Conservation (phyloP, 768 basidiomycete species). For the Pleurotus sapidus region DNA sequence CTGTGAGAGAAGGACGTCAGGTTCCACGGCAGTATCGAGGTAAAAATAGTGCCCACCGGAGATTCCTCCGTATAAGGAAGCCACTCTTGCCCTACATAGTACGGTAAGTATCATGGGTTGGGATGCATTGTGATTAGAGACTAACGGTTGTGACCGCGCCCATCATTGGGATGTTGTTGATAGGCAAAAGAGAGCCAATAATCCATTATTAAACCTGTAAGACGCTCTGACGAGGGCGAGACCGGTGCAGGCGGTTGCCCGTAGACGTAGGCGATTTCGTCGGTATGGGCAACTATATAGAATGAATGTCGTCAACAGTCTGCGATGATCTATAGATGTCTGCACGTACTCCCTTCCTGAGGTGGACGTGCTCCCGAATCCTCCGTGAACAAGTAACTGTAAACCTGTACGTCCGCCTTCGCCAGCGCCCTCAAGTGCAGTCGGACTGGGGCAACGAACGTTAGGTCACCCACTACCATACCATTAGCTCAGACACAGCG, state of each 20-base stretch:
- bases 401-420: background rate
- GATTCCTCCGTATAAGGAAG: background rate
- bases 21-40: background rate
- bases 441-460: background rate
- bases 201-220: conserved; percentile 35
- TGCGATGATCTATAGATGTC: no score
- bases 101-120: background rate
- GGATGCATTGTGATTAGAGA: background rate
- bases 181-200: conserved; percentile 47
- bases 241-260: background rate
- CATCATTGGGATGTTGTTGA: conserved; percentile 40
- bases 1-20: conserved; percentile 7
- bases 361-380: no score
- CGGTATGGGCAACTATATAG: background rate
- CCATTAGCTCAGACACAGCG: no score
- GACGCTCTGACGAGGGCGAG: conserved; percentile 5
- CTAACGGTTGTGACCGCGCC: conserved; percentile 29
- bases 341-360: no score
- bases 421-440: background rate
- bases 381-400: background rate
- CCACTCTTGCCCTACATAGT: background rate
- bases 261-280: background rate
- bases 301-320: background rate
- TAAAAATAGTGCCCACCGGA: background rate
- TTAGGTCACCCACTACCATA: background rate